Evolutionary conservation across 2,329 filamentous ascomycete species (phyloP), one percentile per base, ranked within the genome.

Genomic region (Periconia sp.): DNA sequence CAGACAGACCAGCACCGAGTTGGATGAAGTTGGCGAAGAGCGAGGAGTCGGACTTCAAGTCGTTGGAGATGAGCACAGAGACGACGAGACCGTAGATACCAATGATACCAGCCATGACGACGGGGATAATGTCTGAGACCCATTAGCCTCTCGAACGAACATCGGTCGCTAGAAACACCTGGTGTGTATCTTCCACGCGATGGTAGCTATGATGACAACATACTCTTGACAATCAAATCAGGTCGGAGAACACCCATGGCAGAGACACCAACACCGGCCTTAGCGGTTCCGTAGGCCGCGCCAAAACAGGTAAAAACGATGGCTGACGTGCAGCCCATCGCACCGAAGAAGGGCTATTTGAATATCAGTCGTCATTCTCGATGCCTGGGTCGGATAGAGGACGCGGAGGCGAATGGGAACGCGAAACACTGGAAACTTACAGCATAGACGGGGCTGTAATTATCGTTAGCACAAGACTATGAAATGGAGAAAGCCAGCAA

Each of bases 81-180:
- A 81, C 79, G 70, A 81, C 79, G 50, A 81, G 75, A 63, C 79
- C 79, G 75, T 81, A 99, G 78, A 99, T 97, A 89, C 91, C 94
- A 80, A 99, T 97, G 80, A 99, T 99, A 97, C 94, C 94, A 84
- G 94, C 94, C 94, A 99, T 99, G 87, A 99, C 96, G 79, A 97
- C 94, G 76, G 94, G 94, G 63, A 97, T 93, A 78, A 97, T 97
- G 85, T 97, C 93, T 97, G 65, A 23, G 42, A 10, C 27, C 11
- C 7, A 23, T 45, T 18, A 45, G 43, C 43, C 43, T 13, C 14
- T 13, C 41, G 10, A 18, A 40, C 19, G 3, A 23, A 27, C n/a
- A 19, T 14, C 11, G 15, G 23, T 37, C 27, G 15, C 41, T 31
- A 14, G 0, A 10, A 14, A 27, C 37, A 30, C 18, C 18, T 45